Base-by-base conservation (phyloP, 441 rosid genomes). In the Viola pubescens region DNA sequence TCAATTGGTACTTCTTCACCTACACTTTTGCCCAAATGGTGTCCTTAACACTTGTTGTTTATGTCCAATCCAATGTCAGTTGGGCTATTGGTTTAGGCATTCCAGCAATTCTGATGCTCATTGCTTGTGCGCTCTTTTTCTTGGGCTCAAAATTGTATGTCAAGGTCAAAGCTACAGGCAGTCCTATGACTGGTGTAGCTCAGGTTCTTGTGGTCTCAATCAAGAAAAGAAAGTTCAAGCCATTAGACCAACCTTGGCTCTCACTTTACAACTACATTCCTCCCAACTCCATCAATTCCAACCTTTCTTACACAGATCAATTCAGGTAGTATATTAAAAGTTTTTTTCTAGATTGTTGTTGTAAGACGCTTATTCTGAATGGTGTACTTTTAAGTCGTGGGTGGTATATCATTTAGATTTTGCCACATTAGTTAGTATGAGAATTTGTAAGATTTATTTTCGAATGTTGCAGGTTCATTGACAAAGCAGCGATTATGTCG, bases 1-100 rank as follows among this genome's bases (percentile, higher is more conserved):
- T 88, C 70, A 88, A 85, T 52, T 88, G 96, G 95, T 85, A 88
- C 55, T 82, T 80, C 75, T 88, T 79, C 76, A 85, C 84, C 59
- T 83, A 73, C 82, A 88, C 87, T 7, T 80, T 85, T 6, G 88
- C 95, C 62, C 76, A 79, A 55, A 82, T 85, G 82, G 53, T 85
- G 38, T 76, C 95, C 52, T 57, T 85, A 48, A 88, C 91, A 0
- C 59, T 83, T 0, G 78, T 88, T 4, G 88, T 88, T 37, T 85
- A 88, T 4, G 62, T 88, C 54, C 95, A 88, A 73, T 74, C 88
- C 45, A 83, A 85, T 38, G 79, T 85, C 37, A 85, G 88, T 51
- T 88, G 91, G 95, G 70, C 89, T 1, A 73, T 83, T 19, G 95
- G 95, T 47, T 66, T 88, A 57, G 79, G 74, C 43, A 83, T 88